Evolutionary conservation across 305 asterid genomes (phyloP), one percentile per base, ranked within the genome.

Genomic region (Fraxinus xanthoxyloides): DNA sequence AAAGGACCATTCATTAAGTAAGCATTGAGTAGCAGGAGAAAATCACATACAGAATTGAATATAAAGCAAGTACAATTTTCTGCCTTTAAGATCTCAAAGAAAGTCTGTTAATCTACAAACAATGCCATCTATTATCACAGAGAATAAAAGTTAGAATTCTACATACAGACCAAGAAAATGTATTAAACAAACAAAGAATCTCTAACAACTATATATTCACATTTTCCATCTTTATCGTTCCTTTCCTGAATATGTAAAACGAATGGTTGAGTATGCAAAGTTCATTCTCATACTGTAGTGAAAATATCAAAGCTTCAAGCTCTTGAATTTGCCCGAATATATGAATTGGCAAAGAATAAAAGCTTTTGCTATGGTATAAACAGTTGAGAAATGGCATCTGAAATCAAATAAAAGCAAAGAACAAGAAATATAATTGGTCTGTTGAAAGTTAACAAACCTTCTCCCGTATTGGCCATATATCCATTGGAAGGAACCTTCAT

Each of bases 401-500:
- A 78, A 51, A 80, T 5, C 10, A 59, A 35, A 78, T 61, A 23
- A 72, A 38, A 17, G 19, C 26, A n/a, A 54, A 61, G 72, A 34
- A 5, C 7, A 72, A 6, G 40, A 56, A 61, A 54, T 61, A 35
- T 59, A 32, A 72, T 19, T 61, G 69, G 82, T 34, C 36, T 51
- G 51, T 38, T 61, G 48, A 79, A 84, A 56, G 76, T 13, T 48
- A 83, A 80, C 91, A 80, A 56, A 94, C 99, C 98, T 92, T 95
- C 97, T 72, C 85, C 97, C 61, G 99, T 84, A 90, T 89, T 95
- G 79, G 93, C 86, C 86, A 88, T 77, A 85, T 85, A 92, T 76
- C 94, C 99, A 83, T 81, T 87, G 70, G 97, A 82, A 80, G 98
- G 92, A 81, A 95, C 86, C 94, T 93, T 95, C 99, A 93, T 95